phyloP scores from a whole-genome alignment of 2,329 filamentous ascomycete genomes.

The Cercospora beticola region DNA sequence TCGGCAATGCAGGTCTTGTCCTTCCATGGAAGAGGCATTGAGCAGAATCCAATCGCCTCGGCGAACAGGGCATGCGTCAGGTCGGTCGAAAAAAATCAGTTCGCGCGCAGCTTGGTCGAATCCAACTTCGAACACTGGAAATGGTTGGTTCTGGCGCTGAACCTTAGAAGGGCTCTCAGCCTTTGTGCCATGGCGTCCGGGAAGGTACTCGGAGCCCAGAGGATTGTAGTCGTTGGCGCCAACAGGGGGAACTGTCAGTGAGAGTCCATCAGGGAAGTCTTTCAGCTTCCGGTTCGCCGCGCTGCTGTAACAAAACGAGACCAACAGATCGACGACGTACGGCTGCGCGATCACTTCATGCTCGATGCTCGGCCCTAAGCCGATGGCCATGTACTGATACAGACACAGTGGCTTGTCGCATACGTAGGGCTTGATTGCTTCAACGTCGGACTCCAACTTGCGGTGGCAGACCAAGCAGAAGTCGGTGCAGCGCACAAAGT shows the following conservation, averaged over 20 bases:
- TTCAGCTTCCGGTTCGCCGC: constrained; percentile 47
- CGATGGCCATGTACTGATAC: constrained; percentile 85
- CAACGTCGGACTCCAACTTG: constrained; percentile 62
- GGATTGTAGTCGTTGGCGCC: constrained; percentile 21
- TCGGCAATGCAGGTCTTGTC: constrained; percentile 49
- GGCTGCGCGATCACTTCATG: constrained; percentile 78
- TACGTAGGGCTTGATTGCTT: constrained; percentile 71
- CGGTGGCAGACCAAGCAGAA: constrained; percentile 85
- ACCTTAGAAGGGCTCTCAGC: not conserved
- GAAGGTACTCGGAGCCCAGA: not conserved
- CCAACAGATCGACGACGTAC: constrained; percentile 77
- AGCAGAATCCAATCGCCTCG: constrained; percentile 55
- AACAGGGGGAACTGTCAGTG: constrained; percentile 51
- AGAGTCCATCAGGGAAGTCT: constrained; percentile 59
- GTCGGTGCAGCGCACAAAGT: constrained; percentile 76
- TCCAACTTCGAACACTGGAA: constrained; percentile 28
- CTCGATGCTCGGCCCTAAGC: constrained; percentile 81
- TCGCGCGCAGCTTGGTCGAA: constrained; percentile 43
- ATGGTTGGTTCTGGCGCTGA: not conserved
- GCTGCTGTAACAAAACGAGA: constrained; percentile 75
- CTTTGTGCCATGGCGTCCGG: not conserved
- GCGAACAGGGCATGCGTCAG: constrained; percentile 39
- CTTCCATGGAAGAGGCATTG: constrained; percentile 16
- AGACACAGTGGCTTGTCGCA: constrained; percentile 74
- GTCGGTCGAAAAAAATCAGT: constrained; percentile 42